Percentiles rank a stretch among this genome's conserved stretches.
phyloP scores from a whole-genome alignment of 179 eudicot genomes.

The Carnegiea gigantea region DNA sequence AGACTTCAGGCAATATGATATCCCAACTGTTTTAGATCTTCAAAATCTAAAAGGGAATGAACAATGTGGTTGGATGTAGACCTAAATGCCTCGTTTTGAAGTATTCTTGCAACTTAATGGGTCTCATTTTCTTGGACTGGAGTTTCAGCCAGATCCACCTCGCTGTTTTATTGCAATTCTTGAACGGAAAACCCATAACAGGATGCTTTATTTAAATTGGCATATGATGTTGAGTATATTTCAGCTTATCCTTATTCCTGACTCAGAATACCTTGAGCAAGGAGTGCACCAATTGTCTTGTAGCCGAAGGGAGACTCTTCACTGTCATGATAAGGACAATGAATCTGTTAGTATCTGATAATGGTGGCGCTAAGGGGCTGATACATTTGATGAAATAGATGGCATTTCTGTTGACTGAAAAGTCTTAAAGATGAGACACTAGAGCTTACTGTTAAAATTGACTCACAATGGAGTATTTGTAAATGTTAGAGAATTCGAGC shows the following conservation, averaged over 20 bases:
- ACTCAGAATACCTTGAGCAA: neutral
- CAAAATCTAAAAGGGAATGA: neutral
- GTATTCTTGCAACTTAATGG: neutral
- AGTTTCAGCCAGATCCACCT: neutral
- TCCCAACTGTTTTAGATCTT: neutral
- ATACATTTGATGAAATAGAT: neutral
- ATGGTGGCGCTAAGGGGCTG: neutral
- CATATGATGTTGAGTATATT: neutral
- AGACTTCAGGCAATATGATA: neutral
- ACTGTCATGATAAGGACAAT: neutral
- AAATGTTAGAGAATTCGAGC: neutral
- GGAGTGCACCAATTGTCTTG: neutral
- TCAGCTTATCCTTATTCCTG: neutral
- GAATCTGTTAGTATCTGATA: neutral
- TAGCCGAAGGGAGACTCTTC: neutral
- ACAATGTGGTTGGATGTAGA: neutral
- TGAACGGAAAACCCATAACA: too few relatives aligned
- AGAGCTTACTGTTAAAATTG: neutral
- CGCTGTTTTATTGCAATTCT: neutral
- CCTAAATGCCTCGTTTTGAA: neutral
- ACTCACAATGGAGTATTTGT: neutral
- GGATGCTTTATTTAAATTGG: neutral
- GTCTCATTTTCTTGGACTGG: neutral
- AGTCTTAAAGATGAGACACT: neutral
- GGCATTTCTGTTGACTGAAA: neutral